phyloP scores from a whole-genome alignment of 2,329 filamentous ascomycete species.

The Talaromyces sp. region DNA sequence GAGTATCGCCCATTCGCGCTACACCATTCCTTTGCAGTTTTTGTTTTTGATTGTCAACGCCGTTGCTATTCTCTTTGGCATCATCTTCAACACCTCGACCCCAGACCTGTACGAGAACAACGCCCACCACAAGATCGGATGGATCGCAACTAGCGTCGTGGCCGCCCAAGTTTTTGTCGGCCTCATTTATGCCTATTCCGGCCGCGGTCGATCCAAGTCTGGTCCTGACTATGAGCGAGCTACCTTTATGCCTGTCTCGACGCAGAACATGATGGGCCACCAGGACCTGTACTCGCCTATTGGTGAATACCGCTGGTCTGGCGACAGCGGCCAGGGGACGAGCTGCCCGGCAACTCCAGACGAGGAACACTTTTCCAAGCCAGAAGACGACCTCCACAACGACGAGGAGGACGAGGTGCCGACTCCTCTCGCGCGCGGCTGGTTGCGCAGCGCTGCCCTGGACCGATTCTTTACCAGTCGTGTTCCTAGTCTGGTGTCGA shows the following conservation, averaged over 20 bases:
- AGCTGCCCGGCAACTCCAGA: slow-evolving; percentile 61
- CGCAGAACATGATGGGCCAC: slow-evolving; percentile 50
- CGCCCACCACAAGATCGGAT: slow-evolving; percentile 82
- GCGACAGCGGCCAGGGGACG: slow-evolving; percentile 70
- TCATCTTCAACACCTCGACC: slow-evolving; percentile 72
- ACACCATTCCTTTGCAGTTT: slow-evolving; percentile 65
- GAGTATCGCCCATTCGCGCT: slow-evolving; percentile 72
- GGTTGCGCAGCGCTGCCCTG: slow-evolving; percentile 43
- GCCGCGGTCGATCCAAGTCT: slow-evolving; percentile 36
- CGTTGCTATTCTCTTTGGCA: slow-evolving; percentile 59
- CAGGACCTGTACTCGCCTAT: slow-evolving; percentile 39
- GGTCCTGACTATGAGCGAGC: slow-evolving; percentile 45
- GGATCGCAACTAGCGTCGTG: slow-evolving; percentile 71
- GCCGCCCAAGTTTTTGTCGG: slow-evolving; percentile 65
- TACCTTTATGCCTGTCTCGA: slow-evolving; percentile 60
- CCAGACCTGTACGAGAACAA: slow-evolving; percentile 84
- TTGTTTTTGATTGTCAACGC: slow-evolving; percentile 60
- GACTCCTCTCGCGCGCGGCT: slow-evolving; percentile 23
- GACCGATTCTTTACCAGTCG: slow-evolving; percentile 50
- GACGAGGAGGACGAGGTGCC: slow-evolving; percentile 38
- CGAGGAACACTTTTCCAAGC: slow-evolving; percentile 46
- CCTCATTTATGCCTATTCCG: slow-evolving; percentile 58
- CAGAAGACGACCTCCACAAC: slow-evolving; percentile 30
- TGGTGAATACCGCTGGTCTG: slow-evolving; percentile 54
- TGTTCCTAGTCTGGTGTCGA: slow-evolving; percentile 53